Conservation (phyloP, 1,284 basidiomycete genomes). For the Grifola frondosa region DNA sequence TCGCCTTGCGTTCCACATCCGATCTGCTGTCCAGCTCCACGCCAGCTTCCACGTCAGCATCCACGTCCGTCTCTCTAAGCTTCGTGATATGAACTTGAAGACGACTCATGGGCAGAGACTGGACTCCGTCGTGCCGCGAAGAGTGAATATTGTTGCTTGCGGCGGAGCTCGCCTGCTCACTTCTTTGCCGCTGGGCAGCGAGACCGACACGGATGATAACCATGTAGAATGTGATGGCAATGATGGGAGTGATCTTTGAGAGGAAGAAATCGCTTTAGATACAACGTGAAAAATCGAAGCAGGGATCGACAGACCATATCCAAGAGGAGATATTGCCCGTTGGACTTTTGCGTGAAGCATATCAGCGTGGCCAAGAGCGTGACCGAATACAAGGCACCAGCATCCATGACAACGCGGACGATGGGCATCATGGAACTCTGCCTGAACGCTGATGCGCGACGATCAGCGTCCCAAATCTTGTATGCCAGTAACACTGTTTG, state of each 20-base stretch:
- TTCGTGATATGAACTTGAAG: conserved; percentile 24
- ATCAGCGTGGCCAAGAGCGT: conserved; percentile 19
- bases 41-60: background rate
- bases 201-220: conserved; percentile 23
- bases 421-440: conserved; percentile 16
- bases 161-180: background rate
- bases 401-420: conserved; percentile 22
- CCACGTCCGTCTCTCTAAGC: conserved; percentile 16
- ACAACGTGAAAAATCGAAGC: background rate
- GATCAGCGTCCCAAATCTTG: conserved; percentile 13
- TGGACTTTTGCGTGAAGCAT: conserved; percentile 17
- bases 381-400: conserved; percentile 21
- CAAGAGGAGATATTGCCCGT: conserved; percentile 20
- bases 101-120: conserved; percentile 9
- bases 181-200: conserved; percentile 1
- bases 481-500: conserved; percentile 9
- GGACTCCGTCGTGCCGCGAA: conserved; percentile 1
- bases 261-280: background rate
- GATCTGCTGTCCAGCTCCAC: conserved; percentile 1
- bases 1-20: conserved; percentile 1
- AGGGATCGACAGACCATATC: conserved; percentile 21
- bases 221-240: conserved; percentile 21
- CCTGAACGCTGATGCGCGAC: conserved; percentile 1
- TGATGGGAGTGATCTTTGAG: conserved; percentile 17
- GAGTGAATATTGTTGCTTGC: background rate